A percentile compares a stretch with the other conserved stretches of the same genome.
Conservation (phyloP, 2,329 filamentous ascomycete species). For the Aspergillus flavus region DNA sequence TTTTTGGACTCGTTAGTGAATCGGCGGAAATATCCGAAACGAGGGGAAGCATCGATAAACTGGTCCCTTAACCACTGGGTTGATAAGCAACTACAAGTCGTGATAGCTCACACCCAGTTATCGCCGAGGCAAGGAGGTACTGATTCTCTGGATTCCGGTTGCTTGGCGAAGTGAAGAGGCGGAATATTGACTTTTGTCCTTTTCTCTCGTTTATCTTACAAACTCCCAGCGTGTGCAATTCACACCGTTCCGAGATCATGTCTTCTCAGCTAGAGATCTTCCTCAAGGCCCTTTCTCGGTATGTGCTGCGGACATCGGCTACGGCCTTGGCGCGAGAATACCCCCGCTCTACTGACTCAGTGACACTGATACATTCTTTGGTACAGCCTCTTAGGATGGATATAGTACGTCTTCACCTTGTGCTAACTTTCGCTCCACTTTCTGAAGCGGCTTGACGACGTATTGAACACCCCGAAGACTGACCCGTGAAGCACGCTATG, state of each 20-base stretch:
- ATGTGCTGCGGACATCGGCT: slow-evolving; percentile 19
- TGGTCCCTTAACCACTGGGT: not conserved
- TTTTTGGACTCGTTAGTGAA: not conserved
- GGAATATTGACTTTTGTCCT: not conserved
- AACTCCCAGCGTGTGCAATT: not conserved
- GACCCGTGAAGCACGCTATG: slow-evolving; percentile 54
- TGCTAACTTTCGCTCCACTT: not conserved
- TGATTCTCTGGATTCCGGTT: not conserved
- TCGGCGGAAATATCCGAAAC: not conserved
- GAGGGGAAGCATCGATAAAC: not conserved
- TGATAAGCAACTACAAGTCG: not conserved
- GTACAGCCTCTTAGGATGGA: slow-evolving; percentile 70
- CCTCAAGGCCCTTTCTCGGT: slow-evolving; percentile 47
- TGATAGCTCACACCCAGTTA: not conserved
- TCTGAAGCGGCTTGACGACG: not conserved
- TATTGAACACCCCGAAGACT: not conserved
- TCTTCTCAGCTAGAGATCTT: slow-evolving; percentile 38
- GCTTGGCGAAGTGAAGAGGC: not conserved
- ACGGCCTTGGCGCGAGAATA: not conserved
- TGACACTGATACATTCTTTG: slow-evolving; percentile 32
- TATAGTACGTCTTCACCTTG: slow-evolving; percentile 56
- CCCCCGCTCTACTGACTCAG: not conserved
- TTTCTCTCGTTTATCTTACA: not conserved
- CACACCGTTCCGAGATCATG: slow-evolving; percentile 22
- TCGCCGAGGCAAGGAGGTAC: not conserved